phyloP scores from a whole-genome alignment of 2,329 filamentous ascomycete species.

The Colletotrichum viniferum region DNA sequence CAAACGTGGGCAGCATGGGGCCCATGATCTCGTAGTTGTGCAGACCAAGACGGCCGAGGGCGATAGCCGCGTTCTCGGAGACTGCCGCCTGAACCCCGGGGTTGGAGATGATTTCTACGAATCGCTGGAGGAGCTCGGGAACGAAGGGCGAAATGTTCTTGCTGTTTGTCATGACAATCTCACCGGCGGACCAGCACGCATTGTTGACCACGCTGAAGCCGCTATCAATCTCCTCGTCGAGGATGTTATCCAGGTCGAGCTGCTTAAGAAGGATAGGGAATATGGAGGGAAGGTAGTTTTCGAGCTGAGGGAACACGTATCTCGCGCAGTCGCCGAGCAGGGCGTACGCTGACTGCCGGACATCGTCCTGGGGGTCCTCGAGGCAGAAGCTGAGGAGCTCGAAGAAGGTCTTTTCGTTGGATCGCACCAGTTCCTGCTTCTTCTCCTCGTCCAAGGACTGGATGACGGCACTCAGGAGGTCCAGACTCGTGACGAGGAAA shows the following conservation, averaged over 20 bases:
- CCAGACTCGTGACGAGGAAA: slow-evolving; percentile 93
- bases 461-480: slow-evolving; percentile 90
- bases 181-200: slow-evolving; percentile 94
- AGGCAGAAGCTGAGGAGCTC: slow-evolving; percentile 90
- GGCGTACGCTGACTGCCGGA: slow-evolving; percentile 94
- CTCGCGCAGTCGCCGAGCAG: slow-evolving; percentile 93
- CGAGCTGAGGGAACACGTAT: slow-evolving; percentile 84
- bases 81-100: slow-evolving; percentile 85
- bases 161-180: slow-evolving; percentile 83
- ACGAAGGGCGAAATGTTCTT: slow-evolving; percentile 79
- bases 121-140: slow-evolving; percentile 75
- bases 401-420: slow-evolving; percentile 83
- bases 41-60: slow-evolving; percentile 84
- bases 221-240: slow-evolving; percentile 81
- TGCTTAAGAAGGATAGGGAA: slow-evolving; percentile 86
- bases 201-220: slow-evolving; percentile 97
- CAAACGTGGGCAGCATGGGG: slow-evolving; percentile 79
- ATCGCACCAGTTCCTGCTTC: slow-evolving; percentile 76
- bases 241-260: slow-evolving; percentile 78
- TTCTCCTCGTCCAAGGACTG: slow-evolving; percentile 81
- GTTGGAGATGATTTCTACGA: slow-evolving; percentile 84
- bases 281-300: slow-evolving; percentile 73
- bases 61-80: slow-evolving; percentile 92
- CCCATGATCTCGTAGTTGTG: slow-evolving; percentile 78
- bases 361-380: slow-evolving; percentile 89